Conservation (phyloP, 2,329 filamentous ascomycete species). For the Pseudogymnoascus sp. region DNA sequence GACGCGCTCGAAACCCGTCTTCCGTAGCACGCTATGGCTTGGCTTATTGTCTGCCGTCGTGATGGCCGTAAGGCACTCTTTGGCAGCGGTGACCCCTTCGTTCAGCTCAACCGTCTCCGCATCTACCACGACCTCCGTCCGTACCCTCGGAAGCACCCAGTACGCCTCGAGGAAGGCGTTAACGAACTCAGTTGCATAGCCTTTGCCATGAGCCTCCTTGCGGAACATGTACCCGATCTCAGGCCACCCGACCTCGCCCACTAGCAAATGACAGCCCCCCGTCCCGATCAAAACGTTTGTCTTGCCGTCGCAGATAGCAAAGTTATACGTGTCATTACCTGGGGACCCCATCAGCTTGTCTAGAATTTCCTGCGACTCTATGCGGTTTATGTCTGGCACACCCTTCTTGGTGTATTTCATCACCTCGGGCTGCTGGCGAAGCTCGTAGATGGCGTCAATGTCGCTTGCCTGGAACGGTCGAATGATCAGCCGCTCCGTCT, state of each 20-base stretch:
- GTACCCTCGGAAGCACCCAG: slow-evolving; percentile 40
- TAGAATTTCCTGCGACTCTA: slow-evolving; percentile 36
- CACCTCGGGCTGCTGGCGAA: slow-evolving; percentile 51
- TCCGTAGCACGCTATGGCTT: slow-evolving; percentile 49
- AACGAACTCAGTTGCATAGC: slow-evolving; percentile 50
- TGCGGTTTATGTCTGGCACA: slow-evolving; percentile 35
- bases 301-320: slow-evolving; percentile 39
- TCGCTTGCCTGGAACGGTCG: slow-evolving; percentile 43
- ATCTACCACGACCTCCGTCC: slow-evolving; percentile 37
- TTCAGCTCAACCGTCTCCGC: slow-evolving; percentile 28
- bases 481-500: slow-evolving; percentile 47
- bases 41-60: slow-evolving; percentile 40
- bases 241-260: slow-evolving; percentile 42
- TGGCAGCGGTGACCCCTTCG: slow-evolving; percentile 21
- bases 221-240: slow-evolving; percentile 51
- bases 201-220: slow-evolving; percentile 45
- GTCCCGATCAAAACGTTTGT: slow-evolving; percentile 45
- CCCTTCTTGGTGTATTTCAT: slow-evolving; percentile 50
- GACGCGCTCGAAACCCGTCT: slow-evolving; percentile 44
- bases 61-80: slow-evolving; percentile 38
- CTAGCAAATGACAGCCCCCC: slow-evolving; percentile 35
- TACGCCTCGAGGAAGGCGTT: slow-evolving; percentile 38
- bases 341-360: slow-evolving; percentile 33
- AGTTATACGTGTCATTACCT: slow-evolving; percentile 38
- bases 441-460: slow-evolving; percentile 38